These are phyloP conservation scores for Lepidium africanum DNA, from an alignment of 345 rosid species.

Conservation along the genomic window DNA sequence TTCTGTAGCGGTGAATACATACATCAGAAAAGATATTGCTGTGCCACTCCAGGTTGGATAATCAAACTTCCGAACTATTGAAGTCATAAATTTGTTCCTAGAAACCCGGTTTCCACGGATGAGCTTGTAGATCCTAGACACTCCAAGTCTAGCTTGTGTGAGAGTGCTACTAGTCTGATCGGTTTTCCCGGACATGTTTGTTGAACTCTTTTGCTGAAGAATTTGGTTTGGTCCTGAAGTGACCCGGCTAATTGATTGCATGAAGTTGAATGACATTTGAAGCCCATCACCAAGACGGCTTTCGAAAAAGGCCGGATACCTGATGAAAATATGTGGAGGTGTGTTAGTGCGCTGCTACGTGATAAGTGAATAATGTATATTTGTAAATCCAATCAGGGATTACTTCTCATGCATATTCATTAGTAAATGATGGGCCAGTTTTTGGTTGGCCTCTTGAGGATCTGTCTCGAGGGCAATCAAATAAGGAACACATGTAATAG, in stretches of 20 bases:
- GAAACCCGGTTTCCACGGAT: slow-evolving; percentile 88
- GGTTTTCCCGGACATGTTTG: slow-evolving; percentile 50
- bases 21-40: slow-evolving; percentile 73
- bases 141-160: slow-evolving; percentile 90
- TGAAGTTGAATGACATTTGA: slow-evolving; percentile 83
- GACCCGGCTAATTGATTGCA: slow-evolving; percentile 48
- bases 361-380: background rate
- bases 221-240: slow-evolving; percentile 39
- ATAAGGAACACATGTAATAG: slow-evolving; percentile 96
- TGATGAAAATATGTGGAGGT: slow-evolving; percentile 33
- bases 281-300: slow-evolving; percentile 99
- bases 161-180: slow-evolving; percentile 49
- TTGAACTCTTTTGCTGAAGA: slow-evolving; percentile 34
- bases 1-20: slow-evolving; percentile 32
- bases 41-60: slow-evolving; percentile 62
- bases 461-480: slow-evolving; percentile 98
- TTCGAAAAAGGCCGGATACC: slow-evolving; percentile 97
- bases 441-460: slow-evolving; percentile 85
- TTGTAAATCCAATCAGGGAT: slow-evolving; percentile 10
- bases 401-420: slow-evolving; percentile 99
- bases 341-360: slow-evolving; percentile 15
- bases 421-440: slow-evolving; percentile 95
- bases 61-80: slow-evolving; percentile 96
- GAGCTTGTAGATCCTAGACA: slow-evolving; percentile 91
- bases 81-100: slow-evolving; percentile 94